phyloP scores from a whole-genome alignment of 2,329 filamentous ascomycete genomes.

The Stagonosporopsis cucurbitacearum region DNA sequence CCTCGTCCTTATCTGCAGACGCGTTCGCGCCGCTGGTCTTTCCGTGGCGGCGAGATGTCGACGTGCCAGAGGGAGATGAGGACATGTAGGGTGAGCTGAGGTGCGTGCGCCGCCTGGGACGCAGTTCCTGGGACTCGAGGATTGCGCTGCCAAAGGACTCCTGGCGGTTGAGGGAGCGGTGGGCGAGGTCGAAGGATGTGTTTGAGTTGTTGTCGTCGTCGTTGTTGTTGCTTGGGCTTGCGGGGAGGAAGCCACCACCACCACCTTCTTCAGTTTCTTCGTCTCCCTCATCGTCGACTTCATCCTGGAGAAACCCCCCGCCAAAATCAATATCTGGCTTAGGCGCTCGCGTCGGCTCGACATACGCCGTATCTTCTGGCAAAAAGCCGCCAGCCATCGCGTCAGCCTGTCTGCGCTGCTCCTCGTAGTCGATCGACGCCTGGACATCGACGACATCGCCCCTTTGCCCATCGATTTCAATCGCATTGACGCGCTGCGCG shows the following conservation, averaged over 20 bases:
- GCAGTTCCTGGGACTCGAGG: constrained; percentile 37
- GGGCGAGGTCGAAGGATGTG: constrained; percentile 11
- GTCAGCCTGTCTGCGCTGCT: constrained; percentile 35
- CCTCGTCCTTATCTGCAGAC: background rate
- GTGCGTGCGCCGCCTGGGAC: constrained; percentile 31
- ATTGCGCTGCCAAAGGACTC: constrained; percentile 45
- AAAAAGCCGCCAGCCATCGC: constrained; percentile 51
- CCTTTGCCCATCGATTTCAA: constrained; percentile 45
- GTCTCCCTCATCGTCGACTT: constrained; percentile 1
- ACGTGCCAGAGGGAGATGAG: background rate
- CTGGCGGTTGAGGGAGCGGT: constrained; percentile 35
- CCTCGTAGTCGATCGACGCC: constrained; percentile 38
- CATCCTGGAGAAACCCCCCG: constrained; percentile 31
- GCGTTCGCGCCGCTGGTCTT: background rate
- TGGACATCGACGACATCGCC: constrained; percentile 39
- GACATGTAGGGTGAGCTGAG: constrained; percentile 23
- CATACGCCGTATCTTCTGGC: constrained; percentile 58
- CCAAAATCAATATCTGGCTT: constrained; percentile 15
- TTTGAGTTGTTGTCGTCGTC: constrained; percentile 14
- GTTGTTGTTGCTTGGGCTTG: too few relatives aligned
- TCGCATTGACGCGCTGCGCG: constrained; percentile 71
- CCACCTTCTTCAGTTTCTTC: background rate
- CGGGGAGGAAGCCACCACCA: constrained; percentile 16
- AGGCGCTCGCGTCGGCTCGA: constrained; percentile 26
- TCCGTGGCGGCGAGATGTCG: background rate